Percentiles rank a stretch among this genome's conserved stretches.
Conservation (phyloP, 805 yeast species). For the Cyberlindnera nakhonratchasimensis region DNA sequence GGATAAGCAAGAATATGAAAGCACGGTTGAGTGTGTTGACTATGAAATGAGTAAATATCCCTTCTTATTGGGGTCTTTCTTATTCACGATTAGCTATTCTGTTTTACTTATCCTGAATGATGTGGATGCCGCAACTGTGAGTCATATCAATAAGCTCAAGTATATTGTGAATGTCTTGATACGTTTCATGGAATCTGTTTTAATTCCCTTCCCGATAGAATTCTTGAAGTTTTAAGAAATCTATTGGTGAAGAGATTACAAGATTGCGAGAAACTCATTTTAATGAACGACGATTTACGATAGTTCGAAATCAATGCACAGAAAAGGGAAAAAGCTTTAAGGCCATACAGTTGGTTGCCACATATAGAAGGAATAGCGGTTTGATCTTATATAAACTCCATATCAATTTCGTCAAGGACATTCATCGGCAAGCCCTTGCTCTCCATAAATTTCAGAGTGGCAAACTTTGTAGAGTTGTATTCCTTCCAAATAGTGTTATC, state of each 20-base stretch:
- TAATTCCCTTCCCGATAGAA: conserved; percentile 29
- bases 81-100: conserved; percentile 22
- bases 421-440: conserved; percentile 19
- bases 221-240: conserved; percentile 27
- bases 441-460: conserved; percentile 21
- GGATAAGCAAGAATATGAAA: conserved; percentile 14
- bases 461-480: conserved; percentile 33
- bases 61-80: conserved; percentile 20
- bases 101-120: conserved; percentile 23
- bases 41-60: conserved; percentile 22
- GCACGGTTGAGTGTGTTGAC: conserved; percentile 20
- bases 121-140: conserved; percentile 18
- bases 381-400: conserved; percentile 15
- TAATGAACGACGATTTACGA: conserved; percentile 19
- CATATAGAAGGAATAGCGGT: conserved; percentile 36
- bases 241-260: conserved; percentile 22
- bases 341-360: conserved; percentile 34
- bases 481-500: conserved; percentile 37
- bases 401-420: conserved; percentile 23
- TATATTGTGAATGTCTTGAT: conserved; percentile 24
- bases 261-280: conserved; percentile 26
- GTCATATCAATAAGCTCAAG: conserved; percentile 24
- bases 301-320: conserved; percentile 21
- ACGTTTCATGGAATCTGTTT: conserved; percentile 25
- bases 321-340: conserved; percentile 30